Conservation (phyloP, 1,284 basidiomycete genomes). For the Fistulinella staudtii region DNA sequence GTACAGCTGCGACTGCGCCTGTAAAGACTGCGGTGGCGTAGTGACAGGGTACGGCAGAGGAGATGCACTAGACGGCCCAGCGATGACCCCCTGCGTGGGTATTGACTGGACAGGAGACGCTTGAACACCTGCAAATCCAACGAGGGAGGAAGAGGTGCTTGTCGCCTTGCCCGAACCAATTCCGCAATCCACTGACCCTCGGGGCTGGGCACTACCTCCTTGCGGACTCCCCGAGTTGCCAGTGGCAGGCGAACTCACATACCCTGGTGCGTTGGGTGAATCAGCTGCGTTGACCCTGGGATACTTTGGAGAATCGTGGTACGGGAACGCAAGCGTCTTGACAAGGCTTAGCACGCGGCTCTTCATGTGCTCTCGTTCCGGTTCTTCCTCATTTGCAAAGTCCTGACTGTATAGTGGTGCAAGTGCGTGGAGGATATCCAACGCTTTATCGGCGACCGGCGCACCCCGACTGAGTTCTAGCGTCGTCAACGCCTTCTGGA, state of each 20-base stretch:
- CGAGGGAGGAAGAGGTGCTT: constrained; percentile 27
- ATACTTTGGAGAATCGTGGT: constrained; percentile 61
- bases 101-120: constrained; percentile 23
- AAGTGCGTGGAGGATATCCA: constrained; percentile 62
- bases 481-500: constrained; percentile 61
- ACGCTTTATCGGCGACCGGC: constrained; percentile 67
- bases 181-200: constrained; percentile 28
- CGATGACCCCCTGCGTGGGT: constrained; percentile 14
- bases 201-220: constrained; percentile 20
- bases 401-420: constrained; percentile 65
- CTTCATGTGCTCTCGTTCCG: constrained; percentile 57
- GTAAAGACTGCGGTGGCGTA: constrained; percentile 20
- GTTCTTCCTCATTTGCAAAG: constrained; percentile 43
- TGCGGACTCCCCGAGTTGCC: constrained; percentile 34
- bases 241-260: constrained; percentile 35
- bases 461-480: constrained; percentile 60
- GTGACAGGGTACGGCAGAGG: constrained; percentile 24
- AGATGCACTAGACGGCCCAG: constrained; percentile 22
- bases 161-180: constrained; percentile 14
- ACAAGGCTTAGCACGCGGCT: constrained; percentile 59
- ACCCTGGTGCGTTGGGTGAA: constrained; percentile 39
- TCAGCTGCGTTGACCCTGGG: constrained; percentile 43
- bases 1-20: constrained; percentile 27
- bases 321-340: constrained; percentile 72
- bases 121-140: constrained; percentile 24